Evolutionary conservation across 495 filamentous ascomycete species (phyloP).

Genomic region (Penicillium canariense): DNA sequence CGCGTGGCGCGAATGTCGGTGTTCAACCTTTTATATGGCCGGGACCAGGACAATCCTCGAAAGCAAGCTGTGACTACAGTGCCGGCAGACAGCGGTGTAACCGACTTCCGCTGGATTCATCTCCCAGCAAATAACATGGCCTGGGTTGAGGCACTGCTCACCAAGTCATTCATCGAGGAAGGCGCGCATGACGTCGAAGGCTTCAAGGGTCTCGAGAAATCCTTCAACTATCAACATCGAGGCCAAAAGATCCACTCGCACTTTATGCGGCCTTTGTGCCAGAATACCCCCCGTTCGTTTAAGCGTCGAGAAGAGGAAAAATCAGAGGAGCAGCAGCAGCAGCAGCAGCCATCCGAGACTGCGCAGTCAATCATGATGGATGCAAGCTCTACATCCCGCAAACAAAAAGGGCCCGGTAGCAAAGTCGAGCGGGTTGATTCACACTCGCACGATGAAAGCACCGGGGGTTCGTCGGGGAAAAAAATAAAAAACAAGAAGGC

Average conservation of each 20-base stretch:
- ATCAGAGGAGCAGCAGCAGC: conserved; percentile 27
- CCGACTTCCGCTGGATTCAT: conserved; percentile 70
- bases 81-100: conserved; percentile 50
- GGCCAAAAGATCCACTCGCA: conserved; percentile 61
- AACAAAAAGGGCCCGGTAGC: conserved; percentile 26
- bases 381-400: conserved; percentile 14
- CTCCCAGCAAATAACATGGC: conserved; percentile 62
- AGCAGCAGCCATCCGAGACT: conserved; percentile 31
- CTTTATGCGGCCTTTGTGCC: conserved; percentile 65
- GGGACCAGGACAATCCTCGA: conserved; percentile 50
- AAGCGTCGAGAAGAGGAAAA: conserved; percentile 40
- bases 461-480: conserved; percentile 20
- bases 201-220: conserved; percentile 65
- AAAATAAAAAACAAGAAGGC: conserved; percentile 45
- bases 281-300: conserved; percentile 52
- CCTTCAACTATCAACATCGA: conserved; percentile 62
- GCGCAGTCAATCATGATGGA: conserved; percentile 8
- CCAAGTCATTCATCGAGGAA: conserved; percentile 66
- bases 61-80: conserved; percentile 53
- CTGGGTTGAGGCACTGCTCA: conserved; percentile 61
- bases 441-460: conserved; percentile 35
- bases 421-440: conserved; percentile 33
- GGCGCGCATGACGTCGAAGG: conserved; percentile 63
- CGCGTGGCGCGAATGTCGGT: conserved; percentile 53
- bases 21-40: conserved; percentile 61